Conservation (phyloP, 139 green algal genomes). For the Pycnococcus provasolii region DNA sequence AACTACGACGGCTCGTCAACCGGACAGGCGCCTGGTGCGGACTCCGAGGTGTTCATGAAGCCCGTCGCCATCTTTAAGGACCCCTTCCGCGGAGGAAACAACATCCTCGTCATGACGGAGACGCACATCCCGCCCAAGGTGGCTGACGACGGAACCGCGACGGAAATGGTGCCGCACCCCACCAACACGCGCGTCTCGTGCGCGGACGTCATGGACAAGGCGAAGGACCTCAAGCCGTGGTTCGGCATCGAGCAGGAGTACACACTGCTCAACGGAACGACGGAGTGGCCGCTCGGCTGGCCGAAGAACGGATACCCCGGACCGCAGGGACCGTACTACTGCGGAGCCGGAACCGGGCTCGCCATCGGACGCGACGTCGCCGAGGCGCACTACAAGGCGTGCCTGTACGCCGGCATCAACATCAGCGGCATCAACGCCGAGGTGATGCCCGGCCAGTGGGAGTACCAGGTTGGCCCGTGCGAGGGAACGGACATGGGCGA, state of each 20-base stretch:
- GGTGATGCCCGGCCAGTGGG: slow-evolving; percentile 97
- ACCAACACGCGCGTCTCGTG: slow-evolving; percentile 78
- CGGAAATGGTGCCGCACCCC: slow-evolving; percentile 53
- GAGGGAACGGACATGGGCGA: slow-evolving; percentile 77
- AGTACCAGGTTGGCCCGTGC: slow-evolving; percentile 91
- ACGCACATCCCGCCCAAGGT: slow-evolving; percentile 66
- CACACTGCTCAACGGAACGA: slow-evolving; percentile 85
- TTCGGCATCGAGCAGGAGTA: slow-evolving; percentile 98
- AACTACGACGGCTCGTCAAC: slow-evolving; percentile 94
- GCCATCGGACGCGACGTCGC: slow-evolving; percentile 69
- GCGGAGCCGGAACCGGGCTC: slow-evolving; percentile 78
- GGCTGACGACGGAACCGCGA: no score
- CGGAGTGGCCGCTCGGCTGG: slow-evolving; percentile 90
- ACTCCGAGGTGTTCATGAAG: slow-evolving; percentile 86
- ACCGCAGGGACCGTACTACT: slow-evolving; percentile 95
- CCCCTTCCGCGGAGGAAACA: slow-evolving; percentile 47
- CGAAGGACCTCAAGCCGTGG: slow-evolving; percentile 45
- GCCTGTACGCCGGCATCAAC: slow-evolving; percentile 80
- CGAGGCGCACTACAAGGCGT: slow-evolving; percentile 93
- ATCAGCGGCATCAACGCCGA: slow-evolving; percentile 92
- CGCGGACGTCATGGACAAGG: slow-evolving; percentile 35
- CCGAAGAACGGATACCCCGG: slow-evolving; percentile 77
- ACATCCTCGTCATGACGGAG: slow-evolving; percentile 75
- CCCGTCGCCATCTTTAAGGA: slow-evolving; percentile 51
- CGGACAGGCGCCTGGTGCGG: slow-evolving; percentile 75